These are phyloP conservation scores for Breynia disticha DNA, from an alignment of 441 rosid genomes.

Conservation along the genomic window DNA sequence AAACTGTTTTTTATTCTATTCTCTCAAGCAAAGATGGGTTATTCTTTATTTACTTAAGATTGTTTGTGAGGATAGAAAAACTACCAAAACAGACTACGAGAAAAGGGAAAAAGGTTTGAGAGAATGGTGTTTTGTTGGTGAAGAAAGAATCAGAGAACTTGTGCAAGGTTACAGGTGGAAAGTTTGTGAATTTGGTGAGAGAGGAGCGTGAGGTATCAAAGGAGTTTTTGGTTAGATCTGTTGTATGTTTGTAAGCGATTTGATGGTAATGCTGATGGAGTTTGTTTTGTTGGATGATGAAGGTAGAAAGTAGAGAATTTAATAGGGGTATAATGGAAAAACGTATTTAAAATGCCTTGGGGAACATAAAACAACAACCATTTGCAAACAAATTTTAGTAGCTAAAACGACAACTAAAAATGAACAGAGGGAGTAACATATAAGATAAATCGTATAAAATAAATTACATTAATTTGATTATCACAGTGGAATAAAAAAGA, in stretches of 20 bases:
- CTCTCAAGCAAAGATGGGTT: conserved; percentile 80
- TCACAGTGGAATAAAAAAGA: too few relatives aligned
- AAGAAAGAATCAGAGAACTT: conserved; percentile 67
- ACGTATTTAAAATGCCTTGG: too few relatives aligned
- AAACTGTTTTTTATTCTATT: too few relatives aligned
- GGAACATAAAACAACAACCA: too few relatives aligned
- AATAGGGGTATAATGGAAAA: too few relatives aligned
- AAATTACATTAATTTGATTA: too few relatives aligned
- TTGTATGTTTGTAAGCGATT: conserved; percentile 85
- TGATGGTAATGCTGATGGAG: conserved; percentile 52
- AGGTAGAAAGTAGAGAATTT: too few relatives aligned
- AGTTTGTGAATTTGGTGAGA: conserved; percentile 49
- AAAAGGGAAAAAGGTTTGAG: conserved; percentile 36
- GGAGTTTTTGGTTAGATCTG: conserved; percentile 77
- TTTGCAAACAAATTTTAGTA: too few relatives aligned
- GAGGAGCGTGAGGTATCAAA: conserved; percentile 86
- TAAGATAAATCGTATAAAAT: too few relatives aligned
- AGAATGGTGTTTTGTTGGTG: conserved; percentile 68
- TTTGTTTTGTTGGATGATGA: conserved; percentile 50
- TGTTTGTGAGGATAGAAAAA: conserved; percentile 55
- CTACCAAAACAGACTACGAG: conserved; percentile 24
- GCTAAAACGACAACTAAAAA: too few relatives aligned
- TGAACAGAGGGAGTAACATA: too few relatives aligned
- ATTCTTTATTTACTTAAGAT: conserved; percentile 69
- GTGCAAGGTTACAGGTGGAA: conserved; percentile 64